Evolutionary conservation across 106 monocot species (phyloP).

Genomic region (Acorus calamus): DNA sequence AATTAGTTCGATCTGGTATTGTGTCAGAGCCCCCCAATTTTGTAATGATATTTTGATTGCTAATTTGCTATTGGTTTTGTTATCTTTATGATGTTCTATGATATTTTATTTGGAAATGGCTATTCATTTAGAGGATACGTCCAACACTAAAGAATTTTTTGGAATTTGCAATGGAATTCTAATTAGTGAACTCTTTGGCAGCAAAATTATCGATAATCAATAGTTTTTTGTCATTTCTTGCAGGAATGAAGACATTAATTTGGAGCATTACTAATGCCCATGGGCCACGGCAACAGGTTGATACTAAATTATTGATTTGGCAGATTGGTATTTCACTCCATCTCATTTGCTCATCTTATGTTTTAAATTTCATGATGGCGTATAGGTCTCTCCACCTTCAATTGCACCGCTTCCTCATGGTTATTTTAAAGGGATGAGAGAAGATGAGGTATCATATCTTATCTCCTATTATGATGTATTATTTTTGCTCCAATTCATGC

Average conservation of each 20-base stretch:
- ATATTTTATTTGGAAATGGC: too few relatives aligned
- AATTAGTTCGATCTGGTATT: too few relatives aligned
- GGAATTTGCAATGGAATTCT: too few relatives aligned
- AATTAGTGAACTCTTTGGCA: too few relatives aligned
- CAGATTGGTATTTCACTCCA: background rate
- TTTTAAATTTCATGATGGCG: constrained; percentile 40
- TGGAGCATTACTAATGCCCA: constrained; percentile 97
- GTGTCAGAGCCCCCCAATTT: too few relatives aligned
- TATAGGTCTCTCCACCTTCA: constrained; percentile 49
- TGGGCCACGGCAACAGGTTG: constrained; percentile 64
- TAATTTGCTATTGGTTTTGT: too few relatives aligned
- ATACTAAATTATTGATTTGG: background rate
- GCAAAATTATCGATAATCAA: background rate
- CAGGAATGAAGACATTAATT: constrained; percentile 99
- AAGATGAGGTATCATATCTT: constrained; percentile 67
- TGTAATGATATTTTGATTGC: too few relatives aligned
- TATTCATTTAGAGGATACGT: too few relatives aligned
- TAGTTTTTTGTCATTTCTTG: constrained; percentile 1
- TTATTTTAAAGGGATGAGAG: constrained; percentile 77
- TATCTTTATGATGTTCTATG: too few relatives aligned
- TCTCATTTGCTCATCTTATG: background rate
- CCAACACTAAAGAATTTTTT: too few relatives aligned
- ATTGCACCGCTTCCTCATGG: constrained; percentile 33
- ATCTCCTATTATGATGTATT: background rate
- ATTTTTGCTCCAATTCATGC: background rate